Base-by-base conservation (phyloP, 2,329 filamentous ascomycete genomes). In the Didymella arachidicola region DNA sequence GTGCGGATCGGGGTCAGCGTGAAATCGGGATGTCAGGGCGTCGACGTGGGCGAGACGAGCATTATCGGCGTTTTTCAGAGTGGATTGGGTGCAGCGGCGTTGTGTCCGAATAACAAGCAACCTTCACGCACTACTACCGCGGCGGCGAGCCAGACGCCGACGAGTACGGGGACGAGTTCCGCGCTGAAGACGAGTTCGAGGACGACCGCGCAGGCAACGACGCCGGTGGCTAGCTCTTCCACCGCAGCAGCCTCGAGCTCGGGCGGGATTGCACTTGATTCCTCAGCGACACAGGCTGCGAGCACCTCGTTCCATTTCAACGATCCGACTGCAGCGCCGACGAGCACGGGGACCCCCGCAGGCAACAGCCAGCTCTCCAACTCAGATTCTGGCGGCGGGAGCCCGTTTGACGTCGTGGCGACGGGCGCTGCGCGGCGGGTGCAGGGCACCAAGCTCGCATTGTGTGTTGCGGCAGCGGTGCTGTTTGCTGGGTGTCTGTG, bases 31-130 rank as follows among this genome's bases (percentile, higher is more conserved):
- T 82, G 80, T 57, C 64, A 45, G 0, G 49, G 67, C 50, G 72
- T 77, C 14, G 72, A 74, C 32, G 72, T 79, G 8, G 69, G 68
- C 39, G 76, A 77, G 27, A 70, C 71, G 26, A 78, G 75, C 48
- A 78, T 81, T 59, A 73, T 82, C 22, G 76, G 76, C 7, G 73
- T 79, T 14, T 80, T 81, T 62, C 69, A 81, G 51, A 66, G 68
- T 14, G 76, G 76, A n/a, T 53, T 71, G 19, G 79, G 79, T 18
- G 72, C 79, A 5, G 59, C 62, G 8, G 67, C 69, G 22, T 68
- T 82, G 6, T 82, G 80, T 57, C 71, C 72, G 6, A 74, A 76
- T 29, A 71, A 75, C 7, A 52, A 51, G 10, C 63, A 72, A 14
- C n/a, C 68, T 14, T 66, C 70, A 7, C 56, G 38, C 11, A 10